A percentile compares a stretch with the other conserved stretches of the same genome.
These are phyloP conservation scores for Colletotrichum truncatum DNA, from an alignment of 2,329 filamentous ascomycete genomes.

Conservation along the genomic window DNA sequence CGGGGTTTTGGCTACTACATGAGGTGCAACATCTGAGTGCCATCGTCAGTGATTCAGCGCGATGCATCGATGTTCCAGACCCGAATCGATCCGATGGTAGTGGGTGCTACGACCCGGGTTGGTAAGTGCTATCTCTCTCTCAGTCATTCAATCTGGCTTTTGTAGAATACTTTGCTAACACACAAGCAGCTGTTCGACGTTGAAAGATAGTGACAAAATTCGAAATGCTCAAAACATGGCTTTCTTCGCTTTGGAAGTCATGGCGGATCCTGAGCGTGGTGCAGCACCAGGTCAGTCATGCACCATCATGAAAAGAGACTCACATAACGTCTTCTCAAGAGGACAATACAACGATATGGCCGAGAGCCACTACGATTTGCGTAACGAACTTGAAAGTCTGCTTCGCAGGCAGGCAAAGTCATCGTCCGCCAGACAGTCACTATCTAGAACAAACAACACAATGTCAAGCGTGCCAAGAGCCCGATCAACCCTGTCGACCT, in stretches of 20 bases:
- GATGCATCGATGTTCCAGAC: background rate
- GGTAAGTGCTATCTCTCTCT: background rate
- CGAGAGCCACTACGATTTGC: background rate
- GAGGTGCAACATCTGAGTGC: background rate
- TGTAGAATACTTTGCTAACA: background rate
- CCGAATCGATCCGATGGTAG: background rate
- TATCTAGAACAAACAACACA: background rate
- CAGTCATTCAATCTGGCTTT: too few relatives aligned
- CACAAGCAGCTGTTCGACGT: background rate
- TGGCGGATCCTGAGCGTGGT: background rate
- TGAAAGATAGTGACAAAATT: background rate
- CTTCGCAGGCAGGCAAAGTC: background rate
- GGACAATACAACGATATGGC: background rate
- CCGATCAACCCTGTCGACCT: background rate
- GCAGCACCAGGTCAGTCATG: background rate
- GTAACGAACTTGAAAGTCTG: background rate
- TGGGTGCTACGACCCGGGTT: background rate
- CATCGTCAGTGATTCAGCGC: background rate
- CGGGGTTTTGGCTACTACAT: background rate
- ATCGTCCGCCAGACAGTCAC: too few relatives aligned
- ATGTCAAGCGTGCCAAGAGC: background rate
- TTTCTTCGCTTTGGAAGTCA: background rate
- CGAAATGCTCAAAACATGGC: constrained; percentile 6
- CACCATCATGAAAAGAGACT: constrained; percentile 11
- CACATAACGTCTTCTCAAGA: background rate